Conservation (phyloP, 768 basidiomycete species). For the Lentinula aciculospora region DNA sequence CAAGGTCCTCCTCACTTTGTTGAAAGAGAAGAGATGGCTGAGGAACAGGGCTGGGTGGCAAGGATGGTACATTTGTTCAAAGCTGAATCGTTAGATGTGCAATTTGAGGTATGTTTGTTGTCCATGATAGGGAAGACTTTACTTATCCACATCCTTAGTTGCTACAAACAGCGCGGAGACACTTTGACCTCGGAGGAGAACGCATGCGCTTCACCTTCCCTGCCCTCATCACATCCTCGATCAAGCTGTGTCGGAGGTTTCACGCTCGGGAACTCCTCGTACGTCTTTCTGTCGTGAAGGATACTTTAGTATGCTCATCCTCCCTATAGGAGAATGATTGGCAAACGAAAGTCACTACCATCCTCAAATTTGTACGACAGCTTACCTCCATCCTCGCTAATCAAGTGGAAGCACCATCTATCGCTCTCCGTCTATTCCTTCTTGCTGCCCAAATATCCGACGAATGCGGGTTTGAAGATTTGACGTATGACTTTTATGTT, state of each 20-base stretch:
- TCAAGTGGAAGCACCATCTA: conserved; percentile 88
- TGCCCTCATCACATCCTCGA: conserved; percentile 87
- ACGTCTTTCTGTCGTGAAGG: conserved; percentile 34
- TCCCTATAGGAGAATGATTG: conserved; percentile 71
- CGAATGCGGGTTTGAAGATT: conserved; percentile 91
- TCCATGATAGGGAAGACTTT: not conserved
- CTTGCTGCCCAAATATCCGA: conserved; percentile 94
- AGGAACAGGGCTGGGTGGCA: conserved; percentile 99
- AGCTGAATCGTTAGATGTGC: conserved; percentile 78
- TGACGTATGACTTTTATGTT: conserved; percentile 96
- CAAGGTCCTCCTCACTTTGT: conserved; percentile 43
- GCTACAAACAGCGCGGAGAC: conserved; percentile 83
- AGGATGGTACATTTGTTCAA: conserved; percentile 96
- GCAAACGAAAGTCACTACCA: conserved; percentile 77
- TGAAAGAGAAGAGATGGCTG: conserved; percentile 89
- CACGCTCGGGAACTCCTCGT: conserved; percentile 64
- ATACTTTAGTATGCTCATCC: not conserved
- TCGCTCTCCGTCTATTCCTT: conserved; percentile 91
- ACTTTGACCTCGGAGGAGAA: conserved; percentile 90
- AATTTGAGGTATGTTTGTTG: conserved; percentile 65
- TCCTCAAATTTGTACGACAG: conserved; percentile 94
- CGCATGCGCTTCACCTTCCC: conserved; percentile 97
- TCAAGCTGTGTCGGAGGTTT: conserved; percentile 90
- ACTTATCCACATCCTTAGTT: conserved; percentile 41
- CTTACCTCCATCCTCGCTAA: conserved; percentile 90